Conservation (phyloP, 352 stramenopile species). For the Pythium scleroteichum region DNA sequence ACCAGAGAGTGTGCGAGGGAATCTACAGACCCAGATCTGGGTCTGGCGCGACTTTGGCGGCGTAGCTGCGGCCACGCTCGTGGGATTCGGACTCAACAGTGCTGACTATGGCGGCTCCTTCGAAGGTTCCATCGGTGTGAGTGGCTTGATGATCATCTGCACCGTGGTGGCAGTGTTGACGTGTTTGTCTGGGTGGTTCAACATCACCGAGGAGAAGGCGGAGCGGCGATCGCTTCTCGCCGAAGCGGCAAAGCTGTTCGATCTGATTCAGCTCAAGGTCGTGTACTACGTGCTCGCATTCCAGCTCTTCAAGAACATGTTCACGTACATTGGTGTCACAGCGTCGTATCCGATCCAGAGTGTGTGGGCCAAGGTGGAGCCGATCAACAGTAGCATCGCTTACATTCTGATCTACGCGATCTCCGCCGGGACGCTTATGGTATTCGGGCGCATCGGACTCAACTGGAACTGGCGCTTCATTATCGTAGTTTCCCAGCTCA, state of each 20-base stretch:
- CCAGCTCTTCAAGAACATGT: constrained; percentile 30
- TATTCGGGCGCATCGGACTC: constrained; percentile 16
- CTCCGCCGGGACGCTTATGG: background rate
- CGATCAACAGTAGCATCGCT: constrained; percentile 29
- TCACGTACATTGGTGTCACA: constrained; percentile 24
- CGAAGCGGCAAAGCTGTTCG: constrained; percentile 12
- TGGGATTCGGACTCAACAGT: constrained; percentile 33
- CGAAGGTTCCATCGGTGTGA: constrained; percentile 7
- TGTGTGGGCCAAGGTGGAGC: constrained; percentile 28
- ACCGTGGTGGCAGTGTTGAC: background rate
- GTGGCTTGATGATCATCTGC: constrained; percentile 16
- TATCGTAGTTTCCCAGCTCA: constrained; percentile 12
- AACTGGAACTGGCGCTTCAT: constrained; percentile 28
- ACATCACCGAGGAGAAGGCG: constrained; percentile 20
- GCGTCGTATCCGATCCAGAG: constrained; percentile 22
- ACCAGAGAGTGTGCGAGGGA: constrained; percentile 23
- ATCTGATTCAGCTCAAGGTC: constrained; percentile 23
- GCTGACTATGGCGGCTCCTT: constrained; percentile 27
- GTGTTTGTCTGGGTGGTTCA: constrained; percentile 9
- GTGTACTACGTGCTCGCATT: constrained; percentile 27
- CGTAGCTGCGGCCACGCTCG: constrained; percentile 8
- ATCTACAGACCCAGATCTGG: constrained; percentile 26
- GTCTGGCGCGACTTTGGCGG: background rate
- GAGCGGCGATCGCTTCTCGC: background rate
- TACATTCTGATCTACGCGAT: constrained; percentile 19